Conservation (phyloP, 179 eudicot species). For the Silene coronaria region DNA sequence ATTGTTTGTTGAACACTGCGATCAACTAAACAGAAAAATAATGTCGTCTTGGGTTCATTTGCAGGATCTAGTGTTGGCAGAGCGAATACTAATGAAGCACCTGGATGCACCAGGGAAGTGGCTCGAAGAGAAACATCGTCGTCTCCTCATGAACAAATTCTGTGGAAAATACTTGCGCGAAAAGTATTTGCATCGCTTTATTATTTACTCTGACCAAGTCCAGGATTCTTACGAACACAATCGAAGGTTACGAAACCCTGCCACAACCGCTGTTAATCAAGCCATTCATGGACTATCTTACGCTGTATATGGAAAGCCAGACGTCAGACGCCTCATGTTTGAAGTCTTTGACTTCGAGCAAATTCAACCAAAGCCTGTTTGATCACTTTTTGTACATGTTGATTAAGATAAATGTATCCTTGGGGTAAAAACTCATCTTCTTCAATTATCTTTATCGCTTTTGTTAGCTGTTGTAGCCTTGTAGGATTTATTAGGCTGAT, state of each 20-base stretch:
- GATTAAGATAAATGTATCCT: slow-evolving; percentile 18
- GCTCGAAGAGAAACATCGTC: slow-evolving; percentile 79
- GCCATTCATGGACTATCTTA: slow-evolving; percentile 92
- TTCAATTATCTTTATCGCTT: background rate
- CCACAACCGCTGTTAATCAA: slow-evolving; percentile 81
- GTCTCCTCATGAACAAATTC: slow-evolving; percentile 83
- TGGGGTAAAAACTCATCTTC: background rate
- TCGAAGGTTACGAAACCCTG: slow-evolving; percentile 82
- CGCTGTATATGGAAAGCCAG: slow-evolving; percentile 87
- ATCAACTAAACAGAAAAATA: background rate
- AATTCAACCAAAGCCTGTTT: slow-evolving; percentile 69
- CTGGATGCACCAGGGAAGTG: slow-evolving; percentile 90
- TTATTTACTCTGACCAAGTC: slow-evolving; percentile 73
- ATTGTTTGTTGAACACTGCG: background rate
- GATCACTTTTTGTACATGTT: slow-evolving; percentile 25
- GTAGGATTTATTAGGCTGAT: slow-evolving; percentile 17
- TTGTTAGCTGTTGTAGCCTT: background rate
- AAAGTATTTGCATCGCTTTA: slow-evolving; percentile 70
- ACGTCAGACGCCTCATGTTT: slow-evolving; percentile 91
- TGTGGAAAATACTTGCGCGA: slow-evolving; percentile 87
- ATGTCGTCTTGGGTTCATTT: slow-evolving; percentile 6
- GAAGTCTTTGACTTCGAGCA: slow-evolving; percentile 99
- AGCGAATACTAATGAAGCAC: slow-evolving; percentile 94
- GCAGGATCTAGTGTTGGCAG: slow-evolving; percentile 98
- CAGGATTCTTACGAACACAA: slow-evolving; percentile 88